Evolutionary conservation across 139 green algal genomes (phyloP), one percentile per base, ranked within the genome.

Genomic region (Trebouxia sp.): DNA sequence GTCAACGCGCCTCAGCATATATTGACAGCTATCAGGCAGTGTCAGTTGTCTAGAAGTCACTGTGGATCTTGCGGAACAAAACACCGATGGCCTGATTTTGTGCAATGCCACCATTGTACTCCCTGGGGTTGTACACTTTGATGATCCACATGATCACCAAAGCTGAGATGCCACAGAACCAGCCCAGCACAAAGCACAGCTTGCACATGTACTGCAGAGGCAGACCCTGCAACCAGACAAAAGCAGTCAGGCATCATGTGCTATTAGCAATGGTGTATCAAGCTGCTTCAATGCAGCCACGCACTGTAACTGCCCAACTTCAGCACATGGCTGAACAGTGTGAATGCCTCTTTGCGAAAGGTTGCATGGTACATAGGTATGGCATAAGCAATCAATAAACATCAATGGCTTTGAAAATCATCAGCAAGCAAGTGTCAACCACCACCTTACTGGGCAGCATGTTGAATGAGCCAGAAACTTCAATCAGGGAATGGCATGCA

Each of bases 71-170:
- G 17, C 79, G 50, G 38, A 83, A 83, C 35, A 83, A 51, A 12
- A 83, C 67, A 30, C 79, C 79, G 32, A 79, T 79, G 38, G 77
- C 50, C 30, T 83, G 32, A 45, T 74, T 65, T 7, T 65, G 35
- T 37, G 37, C 35, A 56, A 79, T 42, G 24, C 81, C 81, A 20
- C 81, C 81, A 22, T 67, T 81, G 62, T 79, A 85, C 38, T 85
- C 75, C 45, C 66, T 70, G 32, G 75, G 39, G 53, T 65, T 81
- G 81, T 78, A 85, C 26, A 48, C 56, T 35, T 81, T 67, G 81
- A 85, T 85, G 39, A 51, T 74, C 81, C 81, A 85, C 45, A 85
- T 66, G 30, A 85, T 37, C 20, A 53, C 75, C n/a, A 85, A 6
- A 10, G 81, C 76, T 24, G 80, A 55, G 3, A 80, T 72, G 32